Base-by-base conservation (phyloP, 345 rosid genomes). In the Corchorus olitorius region DNA sequence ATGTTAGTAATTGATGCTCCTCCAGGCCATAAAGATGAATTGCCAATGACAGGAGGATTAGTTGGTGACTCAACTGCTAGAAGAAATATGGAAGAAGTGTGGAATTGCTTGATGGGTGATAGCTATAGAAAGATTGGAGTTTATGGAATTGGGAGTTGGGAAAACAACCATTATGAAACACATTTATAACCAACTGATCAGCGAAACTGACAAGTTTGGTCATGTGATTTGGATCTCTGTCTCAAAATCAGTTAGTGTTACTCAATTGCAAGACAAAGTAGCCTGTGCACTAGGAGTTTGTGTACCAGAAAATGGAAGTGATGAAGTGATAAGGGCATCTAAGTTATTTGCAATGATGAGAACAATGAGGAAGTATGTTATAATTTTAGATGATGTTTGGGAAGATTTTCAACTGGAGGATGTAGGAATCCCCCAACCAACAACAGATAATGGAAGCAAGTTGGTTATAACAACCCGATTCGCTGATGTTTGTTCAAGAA, bases 311-410 rank as follows among this genome's bases (percentile, higher is more conserved):
- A 53, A 15, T 35, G 74, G 43, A 72, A 61, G 60, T 72, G 15
- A 72, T 72, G 15, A 72, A 41, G 41, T 11, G 49, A 58, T n/a
- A 56, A n/a, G n/a, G 52, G 65, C 75, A 34, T 52, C 50, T 11
- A 58, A 55, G 75, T 41, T 72, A 8, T 55, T 19, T 33, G 50
- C 43, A 19, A 6, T 35, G n/a, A 54, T 72, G 37, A 8, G 19
- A n/a, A 41, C 52, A n/a, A 55, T 17, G 48, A 63, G 6, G 46
- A 66, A 22, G 52, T 63, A 4, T 63, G 61, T 75, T 41, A 4
- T 67, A 11, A 70, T 77, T 6, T 20, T 70, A 0, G 75, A 74
- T 74, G 77, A 63, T 63, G 19, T 74, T 20, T 64, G 77, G 77
- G 35, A 75, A 34, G 16, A 9, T 11, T 17, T 63, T 50, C 19